These are phyloP conservation scores for Alternaria solani DNA, from an alignment of 2,329 filamentous ascomycete species.

Conservation along the genomic window DNA sequence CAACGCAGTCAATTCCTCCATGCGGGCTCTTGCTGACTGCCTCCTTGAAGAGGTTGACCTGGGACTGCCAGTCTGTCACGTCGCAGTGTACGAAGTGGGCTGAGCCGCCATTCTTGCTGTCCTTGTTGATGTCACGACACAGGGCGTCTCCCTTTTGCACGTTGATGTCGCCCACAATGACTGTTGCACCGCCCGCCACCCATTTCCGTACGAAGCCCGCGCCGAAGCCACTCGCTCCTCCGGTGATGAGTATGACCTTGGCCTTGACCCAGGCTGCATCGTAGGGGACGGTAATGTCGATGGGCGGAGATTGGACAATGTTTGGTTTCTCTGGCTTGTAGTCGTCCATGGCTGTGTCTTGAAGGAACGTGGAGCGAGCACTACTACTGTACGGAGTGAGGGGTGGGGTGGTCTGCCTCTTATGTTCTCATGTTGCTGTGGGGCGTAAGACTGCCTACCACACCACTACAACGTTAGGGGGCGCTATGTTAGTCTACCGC, in stretches of 20 bases:
- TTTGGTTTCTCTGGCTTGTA: constrained; percentile 29
- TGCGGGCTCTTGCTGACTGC: constrained; percentile 63
- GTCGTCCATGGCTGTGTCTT: constrained; percentile 28
- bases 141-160: constrained; percentile 62
- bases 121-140: constrained; percentile 60
- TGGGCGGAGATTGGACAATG: constrained; percentile 49
- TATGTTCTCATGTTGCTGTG: neutral
- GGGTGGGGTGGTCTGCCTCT: neutral
- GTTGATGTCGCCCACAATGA: constrained; percentile 71
- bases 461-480: too few relatives aligned
- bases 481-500: neutral
- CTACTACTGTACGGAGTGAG: too few relatives aligned
- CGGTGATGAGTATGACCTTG: constrained; percentile 51
- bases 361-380: too few relatives aligned
- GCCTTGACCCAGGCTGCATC: constrained; percentile 48
- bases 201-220: constrained; percentile 50
- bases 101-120: constrained; percentile 50
- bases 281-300: constrained; percentile 48
- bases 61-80: constrained; percentile 70
- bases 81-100: constrained; percentile 69
- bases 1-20: constrained; percentile 67
- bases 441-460: too few relatives aligned
- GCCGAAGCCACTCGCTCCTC: constrained; percentile 52
- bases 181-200: constrained; percentile 58
- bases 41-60: constrained; percentile 69